These are phyloP conservation scores for Apiospora hydei DNA, from an alignment of 2,329 filamentous ascomycete species.

Conservation along the genomic window DNA sequence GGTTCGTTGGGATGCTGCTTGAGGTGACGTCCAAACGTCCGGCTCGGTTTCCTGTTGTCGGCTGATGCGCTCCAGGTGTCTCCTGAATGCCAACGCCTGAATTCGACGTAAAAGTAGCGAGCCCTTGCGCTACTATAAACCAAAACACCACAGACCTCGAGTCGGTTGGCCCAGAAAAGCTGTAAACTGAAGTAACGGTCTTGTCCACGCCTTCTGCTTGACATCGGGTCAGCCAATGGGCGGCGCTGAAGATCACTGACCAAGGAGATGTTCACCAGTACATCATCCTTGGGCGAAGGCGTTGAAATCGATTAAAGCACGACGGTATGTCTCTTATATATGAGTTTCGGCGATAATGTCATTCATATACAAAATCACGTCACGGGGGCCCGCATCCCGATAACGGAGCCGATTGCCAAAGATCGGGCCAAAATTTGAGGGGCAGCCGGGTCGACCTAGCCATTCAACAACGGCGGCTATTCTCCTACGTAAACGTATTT, in stretches of 20 bases:
- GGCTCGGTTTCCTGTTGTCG: neutral
- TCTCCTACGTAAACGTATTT: neutral
- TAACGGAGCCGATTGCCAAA: conserved; percentile 18
- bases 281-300: neutral
- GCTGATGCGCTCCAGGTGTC: neutral
- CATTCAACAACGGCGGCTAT: conserved; percentile 5
- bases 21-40: neutral
- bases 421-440: conserved; percentile 17
- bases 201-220: neutral
- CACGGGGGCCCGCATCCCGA: neutral
- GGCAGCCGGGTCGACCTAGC: neutral
- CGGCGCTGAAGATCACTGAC: neutral
- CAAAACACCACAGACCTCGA: neutral
- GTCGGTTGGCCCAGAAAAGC: neutral
- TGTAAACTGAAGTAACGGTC: neutral
- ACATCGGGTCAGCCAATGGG: neutral
- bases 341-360: neutral
- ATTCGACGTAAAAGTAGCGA: neutral
- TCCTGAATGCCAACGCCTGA: neutral
- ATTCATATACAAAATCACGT: neutral
- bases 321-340: neutral
- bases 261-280: neutral
- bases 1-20: neutral
- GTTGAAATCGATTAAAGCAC: neutral
- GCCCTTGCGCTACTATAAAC: neutral